These are phyloP conservation scores for Neofusicoccum umdonicola DNA, from an alignment of 2,329 filamentous ascomycete species.

Conservation along the genomic window DNA sequence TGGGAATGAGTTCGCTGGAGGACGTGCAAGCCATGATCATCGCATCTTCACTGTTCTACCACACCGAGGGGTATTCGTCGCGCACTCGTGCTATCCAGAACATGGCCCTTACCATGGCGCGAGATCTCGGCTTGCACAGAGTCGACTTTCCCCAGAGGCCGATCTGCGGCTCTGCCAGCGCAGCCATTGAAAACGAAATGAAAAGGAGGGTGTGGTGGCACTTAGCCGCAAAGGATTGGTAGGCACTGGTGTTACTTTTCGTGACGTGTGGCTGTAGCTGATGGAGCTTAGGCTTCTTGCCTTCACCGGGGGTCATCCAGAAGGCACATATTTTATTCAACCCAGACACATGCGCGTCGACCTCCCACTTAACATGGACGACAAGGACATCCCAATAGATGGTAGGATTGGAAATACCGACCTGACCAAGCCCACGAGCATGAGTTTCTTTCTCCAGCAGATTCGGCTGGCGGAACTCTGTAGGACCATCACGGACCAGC, in stretches of 20 bases:
- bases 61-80: slow-evolving; percentile 30
- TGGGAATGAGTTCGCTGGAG: slow-evolving; percentile 28
- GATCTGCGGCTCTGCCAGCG: not conserved
- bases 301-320: slow-evolving; percentile 22
- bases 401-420: not conserved
- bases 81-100: slow-evolving; percentile 23
- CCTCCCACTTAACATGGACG: slow-evolving; percentile 37
- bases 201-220: slow-evolving; percentile 45
- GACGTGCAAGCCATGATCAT: slow-evolving; percentile 39
- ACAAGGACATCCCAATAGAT: slow-evolving; percentile 27
- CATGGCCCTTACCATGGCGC: not conserved
- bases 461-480: slow-evolving; percentile 28
- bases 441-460: slow-evolving; percentile 40
- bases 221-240: slow-evolving; percentile 37
- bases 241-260: not conserved
- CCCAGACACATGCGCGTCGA: slow-evolving; percentile 39
- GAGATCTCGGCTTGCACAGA: slow-evolving; percentile 17
- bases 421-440: slow-evolving; percentile 32
- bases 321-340: slow-evolving; percentile 38
- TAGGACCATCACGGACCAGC: slow-evolving; percentile 37
- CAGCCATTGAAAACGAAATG: slow-evolving; percentile 32
- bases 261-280: not conserved
- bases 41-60: slow-evolving; percentile 31
- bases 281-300: not conserved
- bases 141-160: slow-evolving; percentile 18